Conservation (phyloP, 306 rosid genomes). For the Lathyrus aphaca region DNA sequence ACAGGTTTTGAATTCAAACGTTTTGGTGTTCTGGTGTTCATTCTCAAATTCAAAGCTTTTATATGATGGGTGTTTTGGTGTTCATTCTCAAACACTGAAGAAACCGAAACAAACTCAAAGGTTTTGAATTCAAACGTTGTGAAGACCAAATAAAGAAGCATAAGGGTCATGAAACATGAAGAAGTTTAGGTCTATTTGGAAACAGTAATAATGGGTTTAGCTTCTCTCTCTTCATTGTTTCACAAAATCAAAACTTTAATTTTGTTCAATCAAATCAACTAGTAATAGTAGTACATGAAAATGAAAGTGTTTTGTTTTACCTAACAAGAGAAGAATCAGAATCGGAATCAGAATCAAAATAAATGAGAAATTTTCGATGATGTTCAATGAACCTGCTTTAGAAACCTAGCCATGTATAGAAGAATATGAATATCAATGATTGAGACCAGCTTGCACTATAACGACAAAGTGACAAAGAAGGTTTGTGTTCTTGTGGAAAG, state of each 20-base stretch:
- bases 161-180: conserved; percentile 67
- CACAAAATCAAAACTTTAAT: conserved; percentile 12
- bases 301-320: not conserved
- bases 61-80: conserved; percentile 37
- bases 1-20: too few species aligned
- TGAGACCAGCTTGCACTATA: conserved; percentile 23
- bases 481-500: conserved; percentile 5
- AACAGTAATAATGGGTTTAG: conserved; percentile 45
- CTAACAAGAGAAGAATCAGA: not conserved
- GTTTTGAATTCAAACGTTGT: conserved; percentile 75
- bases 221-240: conserved; percentile 70
- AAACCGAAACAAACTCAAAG: conserved; percentile 40
- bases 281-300: not conserved
- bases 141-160: conserved; percentile 67
- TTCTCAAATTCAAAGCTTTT: conserved; percentile 42
- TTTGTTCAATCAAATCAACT: not conserved
- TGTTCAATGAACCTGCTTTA: conserved; percentile 1
- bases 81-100: conserved; percentile 42
- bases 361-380: not conserved
- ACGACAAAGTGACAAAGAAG: conserved; percentile 9
- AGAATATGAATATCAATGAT: conserved; percentile 2
- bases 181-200: conserved; percentile 58
- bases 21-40: too few species aligned
- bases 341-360: not conserved
- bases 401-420: not conserved